phyloP scores from a whole-genome alignment of 805 yeast genomes.

The Starmerella khaoyaiensis region DNA sequence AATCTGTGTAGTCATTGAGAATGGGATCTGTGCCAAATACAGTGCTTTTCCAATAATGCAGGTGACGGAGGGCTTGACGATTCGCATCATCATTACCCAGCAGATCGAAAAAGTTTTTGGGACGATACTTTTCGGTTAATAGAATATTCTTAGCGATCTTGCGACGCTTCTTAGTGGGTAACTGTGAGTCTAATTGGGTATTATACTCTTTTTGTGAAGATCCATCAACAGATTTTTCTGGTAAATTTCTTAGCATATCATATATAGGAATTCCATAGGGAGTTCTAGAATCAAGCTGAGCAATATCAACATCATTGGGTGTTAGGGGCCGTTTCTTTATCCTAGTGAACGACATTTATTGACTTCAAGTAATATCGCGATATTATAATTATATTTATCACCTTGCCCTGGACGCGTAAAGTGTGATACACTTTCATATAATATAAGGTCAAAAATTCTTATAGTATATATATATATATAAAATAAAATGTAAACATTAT shows the following conservation, averaged over 20 bases:
- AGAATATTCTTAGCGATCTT: slow-evolving; percentile 12
- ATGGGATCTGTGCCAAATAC: slow-evolving; percentile 14
- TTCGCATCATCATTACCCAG: slow-evolving; percentile 58
- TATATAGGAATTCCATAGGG: slow-evolving; percentile 21
- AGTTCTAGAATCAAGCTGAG: not conserved
- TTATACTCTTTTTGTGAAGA: not conserved
- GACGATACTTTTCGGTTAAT: slow-evolving; percentile 59
- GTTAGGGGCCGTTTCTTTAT: no score
- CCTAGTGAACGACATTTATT: no score
- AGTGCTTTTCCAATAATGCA: slow-evolving; percentile 43
- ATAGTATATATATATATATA: no score
- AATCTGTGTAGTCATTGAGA: slow-evolving; percentile 29
- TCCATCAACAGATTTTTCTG: not conserved
- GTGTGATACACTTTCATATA: no score
- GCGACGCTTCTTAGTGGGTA: slow-evolving; percentile 1
- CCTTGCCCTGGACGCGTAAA: no score
- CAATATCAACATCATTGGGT: not conserved
- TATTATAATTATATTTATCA: no score
- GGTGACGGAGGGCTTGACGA: slow-evolving; percentile 47
- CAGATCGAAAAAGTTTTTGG: slow-evolving; percentile 48
- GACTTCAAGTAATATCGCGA: no score
- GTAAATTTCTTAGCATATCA: slow-evolving; percentile 2
- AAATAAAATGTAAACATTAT: no score
- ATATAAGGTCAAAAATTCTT: no score
- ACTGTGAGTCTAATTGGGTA: not conserved